These are phyloP conservation scores for Populus deltoides DNA, from an alignment of 345 rosid species.

Conservation along the genomic window DNA sequence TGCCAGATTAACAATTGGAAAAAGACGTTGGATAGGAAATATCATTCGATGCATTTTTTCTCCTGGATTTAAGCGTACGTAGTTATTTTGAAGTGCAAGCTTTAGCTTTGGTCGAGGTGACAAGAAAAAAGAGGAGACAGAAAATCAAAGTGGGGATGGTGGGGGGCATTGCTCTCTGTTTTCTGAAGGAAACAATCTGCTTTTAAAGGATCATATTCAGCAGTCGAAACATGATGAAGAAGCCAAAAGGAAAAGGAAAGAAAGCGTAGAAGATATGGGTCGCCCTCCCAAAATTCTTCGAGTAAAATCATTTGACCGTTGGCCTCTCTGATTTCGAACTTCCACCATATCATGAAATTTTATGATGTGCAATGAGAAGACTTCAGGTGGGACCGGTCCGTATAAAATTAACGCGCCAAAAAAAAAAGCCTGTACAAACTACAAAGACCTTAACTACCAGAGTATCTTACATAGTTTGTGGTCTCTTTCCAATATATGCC, in stretches of 20 bases:
- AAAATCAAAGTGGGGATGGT: slow-evolving; percentile 24
- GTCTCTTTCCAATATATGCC: too few relatives aligned
- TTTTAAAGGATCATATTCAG: slow-evolving; percentile 7
- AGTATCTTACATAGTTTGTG: too few relatives aligned
- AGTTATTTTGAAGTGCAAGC: neutral
- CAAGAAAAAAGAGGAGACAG: slow-evolving; percentile 16
- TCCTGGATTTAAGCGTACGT: neutral
- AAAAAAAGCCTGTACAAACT: too few relatives aligned
- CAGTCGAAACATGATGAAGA: neutral
- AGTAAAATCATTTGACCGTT: neutral
- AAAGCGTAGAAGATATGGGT: neutral
- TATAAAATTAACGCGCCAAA: too few relatives aligned
- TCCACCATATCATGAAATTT: neutral
- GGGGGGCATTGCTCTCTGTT: slow-evolving; percentile 12
- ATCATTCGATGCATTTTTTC: neutral
- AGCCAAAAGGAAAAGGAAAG: slow-evolving; percentile 5
- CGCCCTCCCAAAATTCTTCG: slow-evolving; percentile 2
- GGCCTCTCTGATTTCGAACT: neutral
- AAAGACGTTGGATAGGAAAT: neutral
- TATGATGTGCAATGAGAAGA: neutral
- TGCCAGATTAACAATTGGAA: too few relatives aligned
- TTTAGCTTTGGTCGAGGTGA: neutral
- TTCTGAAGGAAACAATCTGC: slow-evolving; percentile 19
- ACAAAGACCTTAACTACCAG: too few relatives aligned
- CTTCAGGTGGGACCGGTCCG: neutral